Percentiles rank a stretch among this genome's conserved stretches.
These are phyloP conservation scores for Podospora tetraspora DNA, from an alignment of 495 filamentous ascomycete species.

Conservation along the genomic window DNA sequence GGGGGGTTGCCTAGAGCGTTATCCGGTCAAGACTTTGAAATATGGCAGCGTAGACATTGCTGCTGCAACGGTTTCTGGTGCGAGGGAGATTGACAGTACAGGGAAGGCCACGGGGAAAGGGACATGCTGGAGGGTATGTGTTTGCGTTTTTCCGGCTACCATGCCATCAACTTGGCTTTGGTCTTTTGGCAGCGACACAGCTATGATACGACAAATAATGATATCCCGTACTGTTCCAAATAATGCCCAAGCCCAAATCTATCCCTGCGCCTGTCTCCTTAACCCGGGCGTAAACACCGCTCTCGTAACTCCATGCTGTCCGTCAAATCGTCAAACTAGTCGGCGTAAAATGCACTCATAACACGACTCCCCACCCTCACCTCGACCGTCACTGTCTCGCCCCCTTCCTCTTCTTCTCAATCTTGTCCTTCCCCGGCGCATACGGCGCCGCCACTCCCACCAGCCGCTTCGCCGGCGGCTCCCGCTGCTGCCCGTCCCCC, in stretches of 20 bases:
- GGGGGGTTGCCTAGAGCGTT: neutral
- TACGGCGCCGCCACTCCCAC: slow-evolving; percentile 69
- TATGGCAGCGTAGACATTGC: neutral
- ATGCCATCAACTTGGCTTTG: neutral
- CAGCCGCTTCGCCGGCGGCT: slow-evolving; percentile 21
- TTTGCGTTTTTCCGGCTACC: neutral
- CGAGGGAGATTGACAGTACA: neutral
- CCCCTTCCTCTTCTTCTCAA: slow-evolving; percentile 48
- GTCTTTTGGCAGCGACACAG: neutral
- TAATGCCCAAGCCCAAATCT: neutral
- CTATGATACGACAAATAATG: neutral
- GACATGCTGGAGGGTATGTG: neutral
- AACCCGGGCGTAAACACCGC: neutral
- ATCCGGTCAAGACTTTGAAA: neutral
- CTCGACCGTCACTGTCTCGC: slow-evolving; percentile 28
- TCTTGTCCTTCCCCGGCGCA: slow-evolving; percentile 59
- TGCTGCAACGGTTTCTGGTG: neutral
- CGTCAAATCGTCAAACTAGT: neutral
- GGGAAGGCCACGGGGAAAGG: neutral
- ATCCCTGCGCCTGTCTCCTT: neutral
- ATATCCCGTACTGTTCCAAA: neutral
- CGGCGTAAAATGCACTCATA: neutral
- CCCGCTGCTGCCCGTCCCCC: neutral
- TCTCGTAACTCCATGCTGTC: neutral
- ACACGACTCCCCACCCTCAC: slow-evolving; percentile 20